Base-by-base conservation (phyloP, 2,329 filamentous ascomycete species). In the Fusarium metavorans region DNA sequence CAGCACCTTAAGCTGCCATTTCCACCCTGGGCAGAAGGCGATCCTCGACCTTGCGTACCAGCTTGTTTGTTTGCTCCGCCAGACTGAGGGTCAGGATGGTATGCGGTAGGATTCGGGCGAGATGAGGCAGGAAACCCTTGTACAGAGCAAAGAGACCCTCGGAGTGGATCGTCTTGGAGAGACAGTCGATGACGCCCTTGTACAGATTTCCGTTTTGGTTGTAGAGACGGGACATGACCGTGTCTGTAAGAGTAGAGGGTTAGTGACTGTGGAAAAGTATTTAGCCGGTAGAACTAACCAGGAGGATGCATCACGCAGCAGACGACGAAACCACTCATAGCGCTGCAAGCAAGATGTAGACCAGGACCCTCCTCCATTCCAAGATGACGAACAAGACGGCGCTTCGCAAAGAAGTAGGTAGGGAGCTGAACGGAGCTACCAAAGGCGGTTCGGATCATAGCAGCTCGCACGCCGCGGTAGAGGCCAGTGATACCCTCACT, bases 131-230 rank as follows among this genome's bases (percentile, higher is more conserved):
- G 87, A 97, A 98, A 68, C 97, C 97, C 87, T 99, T 99, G 88
- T 99, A 99, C 68, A 99, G 94, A 71, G 97, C 97, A 56, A 98
- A 85, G 62, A 98, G 79, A 25, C 97, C 97, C 83, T 99, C 97
- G 0, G 95, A 98, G 81, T 92, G 93, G 71, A 99, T 88, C 0
- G 97, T 99, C 85, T 98, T 95, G 82, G 90, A 91, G 70, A 98
- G 84, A 82, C 97, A 99, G 85, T 99, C 97, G 73, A 97, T 94
- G 6, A 97, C 94, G 68, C 95, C 94, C 77, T 90, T 92, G 87
- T 99, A 99, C n/a, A 99, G 89, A 82, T 98, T 97, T 62, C 97
- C 97, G 72, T 95, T 97, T 83, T 99, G 97, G 87, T 99, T 99
- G 88, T 99, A 99, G 88, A 99, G 92, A 73, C 97, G 93, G 72